Conservation (phyloP, 129 eudicot genomes). For the Smallanthus sonchifolius region DNA sequence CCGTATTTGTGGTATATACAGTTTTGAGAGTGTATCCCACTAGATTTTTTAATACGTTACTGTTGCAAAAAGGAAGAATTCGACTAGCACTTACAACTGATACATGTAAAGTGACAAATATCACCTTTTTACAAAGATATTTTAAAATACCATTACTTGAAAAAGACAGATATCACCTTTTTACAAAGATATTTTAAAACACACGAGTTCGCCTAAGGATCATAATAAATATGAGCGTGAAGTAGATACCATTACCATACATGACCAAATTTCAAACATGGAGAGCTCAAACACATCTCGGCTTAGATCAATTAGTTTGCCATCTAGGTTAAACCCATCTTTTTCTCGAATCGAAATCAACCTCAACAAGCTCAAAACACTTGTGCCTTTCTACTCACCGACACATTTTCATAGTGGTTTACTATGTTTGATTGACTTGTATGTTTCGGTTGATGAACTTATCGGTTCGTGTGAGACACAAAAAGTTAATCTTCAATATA, state of each 20-base stretch:
- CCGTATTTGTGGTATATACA: too few species aligned
- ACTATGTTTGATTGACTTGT: constrained; percentile 15
- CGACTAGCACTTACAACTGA: neutral
- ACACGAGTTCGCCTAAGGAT: neutral
- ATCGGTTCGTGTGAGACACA: constrained; percentile 6
- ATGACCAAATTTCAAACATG: constrained; percentile 8
- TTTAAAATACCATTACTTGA: neutral
- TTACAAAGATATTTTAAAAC: neutral
- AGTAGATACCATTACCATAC: neutral
- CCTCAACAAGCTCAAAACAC: constrained; percentile 8
- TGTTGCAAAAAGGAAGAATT: neutral
- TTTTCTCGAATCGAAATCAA: constrained; percentile 12
- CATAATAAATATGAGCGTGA: constrained; percentile 12
- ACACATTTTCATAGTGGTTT: constrained; percentile 5
- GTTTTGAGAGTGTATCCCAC: neutral
- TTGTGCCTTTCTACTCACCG: neutral
- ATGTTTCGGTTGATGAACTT: constrained; percentile 16
- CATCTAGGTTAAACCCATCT: constrained; percentile 11
- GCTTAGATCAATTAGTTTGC: constrained; percentile 24
- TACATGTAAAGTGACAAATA: neutral
- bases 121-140: neutral
- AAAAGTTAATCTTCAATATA: constrained; percentile 15
- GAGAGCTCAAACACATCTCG: constrained; percentile 13
- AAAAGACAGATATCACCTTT: constrained; percentile 19
- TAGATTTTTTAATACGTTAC: neutral